phyloP scores from a whole-genome alignment of 1,284 basidiomycete species.

The Neonothopanus nambi region DNA sequence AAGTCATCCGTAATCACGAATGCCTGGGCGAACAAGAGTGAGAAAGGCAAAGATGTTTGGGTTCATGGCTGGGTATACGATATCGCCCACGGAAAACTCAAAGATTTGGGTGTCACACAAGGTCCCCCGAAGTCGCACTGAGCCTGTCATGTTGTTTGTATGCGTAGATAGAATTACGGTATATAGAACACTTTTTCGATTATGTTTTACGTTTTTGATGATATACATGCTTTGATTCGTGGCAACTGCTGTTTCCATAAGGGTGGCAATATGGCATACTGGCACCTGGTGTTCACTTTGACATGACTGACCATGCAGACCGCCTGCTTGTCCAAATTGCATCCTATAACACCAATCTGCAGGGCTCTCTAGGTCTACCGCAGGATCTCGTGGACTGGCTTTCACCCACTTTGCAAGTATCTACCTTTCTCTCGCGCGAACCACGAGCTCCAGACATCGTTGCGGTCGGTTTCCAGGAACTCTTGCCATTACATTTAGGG shows the following conservation, averaged over 20 bases:
- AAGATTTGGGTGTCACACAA: conserved; percentile 63
- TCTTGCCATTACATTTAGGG: conserved; percentile 81
- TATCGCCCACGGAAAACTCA: conserved; percentile 65
- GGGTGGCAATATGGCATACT: too few species aligned
- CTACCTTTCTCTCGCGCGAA: conserved; percentile 62
- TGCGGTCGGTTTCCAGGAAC: conserved; percentile 88
- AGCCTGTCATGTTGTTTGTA: too few species aligned
- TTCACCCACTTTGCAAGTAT: conserved; percentile 73
- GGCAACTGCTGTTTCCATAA: too few species aligned
- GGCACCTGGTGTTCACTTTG: too few species aligned
- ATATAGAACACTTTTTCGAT: too few species aligned
- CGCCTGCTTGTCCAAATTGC: conserved; percentile 76
- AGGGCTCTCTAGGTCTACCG: conserved; percentile 31
- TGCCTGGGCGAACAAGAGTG: conserved; percentile 65
- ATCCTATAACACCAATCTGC: conserved; percentile 85
- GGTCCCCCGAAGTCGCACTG: conserved; percentile 30
- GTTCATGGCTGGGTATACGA: conserved; percentile 90
- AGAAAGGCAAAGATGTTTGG: conserved; percentile 59
- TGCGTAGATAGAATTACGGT: too few species aligned
- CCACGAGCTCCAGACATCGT: conserved; percentile 76
- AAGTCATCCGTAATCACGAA: conserved; percentile 60
- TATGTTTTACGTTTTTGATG: too few species aligned
- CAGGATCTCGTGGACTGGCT: conserved; percentile 87
- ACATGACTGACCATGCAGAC: conserved; percentile 18
- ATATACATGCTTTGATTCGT: too few species aligned